Conservation (phyloP, 768 basidiomycete genomes). For the Leccinum boreale region DNA sequence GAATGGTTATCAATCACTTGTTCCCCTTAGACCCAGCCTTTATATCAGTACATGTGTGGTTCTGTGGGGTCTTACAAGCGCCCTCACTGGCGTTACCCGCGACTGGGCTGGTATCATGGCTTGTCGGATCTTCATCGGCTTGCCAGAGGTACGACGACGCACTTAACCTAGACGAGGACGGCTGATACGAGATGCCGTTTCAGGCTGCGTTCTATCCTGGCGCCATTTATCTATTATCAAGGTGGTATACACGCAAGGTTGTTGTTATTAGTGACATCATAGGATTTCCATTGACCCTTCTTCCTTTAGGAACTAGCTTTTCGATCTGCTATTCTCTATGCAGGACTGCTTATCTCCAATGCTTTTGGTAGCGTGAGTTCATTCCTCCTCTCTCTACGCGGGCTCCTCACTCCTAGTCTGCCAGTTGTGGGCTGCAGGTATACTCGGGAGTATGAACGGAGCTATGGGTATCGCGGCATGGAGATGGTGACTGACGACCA, state of each 20-base stretch:
- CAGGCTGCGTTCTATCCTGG: conserved; percentile 68
- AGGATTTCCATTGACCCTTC: not conserved
- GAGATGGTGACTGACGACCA: conserved; percentile 51
- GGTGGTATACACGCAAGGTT: conserved; percentile 51
- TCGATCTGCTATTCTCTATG: conserved; percentile 57
- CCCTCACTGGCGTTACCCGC: conserved; percentile 53
- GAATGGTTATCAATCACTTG: not conserved
- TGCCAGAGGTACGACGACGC: conserved; percentile 45
- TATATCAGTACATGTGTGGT: conserved; percentile 62
- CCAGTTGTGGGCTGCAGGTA: conserved; percentile 72
- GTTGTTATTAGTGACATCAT: not conserved
- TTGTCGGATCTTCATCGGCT: conserved; percentile 59
- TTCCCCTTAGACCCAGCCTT: conserved; percentile 46
- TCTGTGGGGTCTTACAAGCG: conserved; percentile 61
- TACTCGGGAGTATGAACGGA: conserved; percentile 67
- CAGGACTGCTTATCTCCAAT: conserved; percentile 59
- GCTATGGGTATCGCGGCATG: conserved; percentile 64
- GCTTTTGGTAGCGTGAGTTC: conserved; percentile 59
- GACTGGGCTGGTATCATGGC: conserved; percentile 53
- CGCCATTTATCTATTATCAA: conserved; percentile 43
- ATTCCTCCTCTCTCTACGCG: not conserved
- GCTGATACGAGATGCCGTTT: not conserved
- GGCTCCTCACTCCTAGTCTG: not conserved
- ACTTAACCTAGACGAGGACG: not conserved
- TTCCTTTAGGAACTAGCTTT: conserved; percentile 58